Conservation (phyloP, 2,329 filamentous ascomycete genomes). For the Tolypocladium nubicola region DNA sequence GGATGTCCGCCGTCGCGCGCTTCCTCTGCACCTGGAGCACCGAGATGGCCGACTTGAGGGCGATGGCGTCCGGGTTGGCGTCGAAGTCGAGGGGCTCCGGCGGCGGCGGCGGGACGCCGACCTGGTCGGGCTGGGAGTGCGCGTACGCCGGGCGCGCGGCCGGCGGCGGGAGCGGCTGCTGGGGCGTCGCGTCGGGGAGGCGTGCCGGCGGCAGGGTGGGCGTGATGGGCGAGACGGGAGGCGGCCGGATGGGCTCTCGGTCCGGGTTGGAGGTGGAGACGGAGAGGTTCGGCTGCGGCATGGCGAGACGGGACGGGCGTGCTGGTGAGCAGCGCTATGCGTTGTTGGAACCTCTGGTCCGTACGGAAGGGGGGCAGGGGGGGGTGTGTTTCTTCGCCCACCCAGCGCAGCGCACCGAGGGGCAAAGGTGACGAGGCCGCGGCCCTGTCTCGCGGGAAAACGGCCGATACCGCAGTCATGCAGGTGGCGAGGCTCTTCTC, state of each 20-base stretch:
- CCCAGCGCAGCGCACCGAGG: not conserved
- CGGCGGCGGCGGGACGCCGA: conserved; percentile 32
- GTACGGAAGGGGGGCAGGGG: not conserved
- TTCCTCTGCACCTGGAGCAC: conserved; percentile 79
- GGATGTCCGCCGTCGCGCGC: conserved; percentile 67
- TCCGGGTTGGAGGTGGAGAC: conserved; percentile 15
- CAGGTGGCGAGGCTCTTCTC: not conserved
- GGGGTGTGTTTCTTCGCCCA: not conserved
- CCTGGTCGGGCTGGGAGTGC: conserved; percentile 32
- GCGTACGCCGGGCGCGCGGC: conserved; percentile 24
- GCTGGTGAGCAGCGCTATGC: not conserved
- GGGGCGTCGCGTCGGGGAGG: conserved; percentile 12
- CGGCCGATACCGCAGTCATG: not conserved
- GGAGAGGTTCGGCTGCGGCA: conserved; percentile 21
- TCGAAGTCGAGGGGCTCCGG: conserved; percentile 46
- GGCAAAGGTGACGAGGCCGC: not conserved
- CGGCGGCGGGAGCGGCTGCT: conserved; percentile 8
- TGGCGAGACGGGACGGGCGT: conserved; percentile 5
- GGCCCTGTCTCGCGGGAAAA: not conserved
- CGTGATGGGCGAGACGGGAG: conserved; percentile 45
- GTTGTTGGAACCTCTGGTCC: not conserved
- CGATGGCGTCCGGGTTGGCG: conserved; percentile 75
- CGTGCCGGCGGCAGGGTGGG: conserved; percentile 32
- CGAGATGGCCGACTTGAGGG: conserved; percentile 73
- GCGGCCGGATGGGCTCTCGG: conserved; percentile 32